Evolutionary conservation across 1,284 basidiomycete species (phyloP).

Genomic region (Papiliotrema laurentii): DNA sequence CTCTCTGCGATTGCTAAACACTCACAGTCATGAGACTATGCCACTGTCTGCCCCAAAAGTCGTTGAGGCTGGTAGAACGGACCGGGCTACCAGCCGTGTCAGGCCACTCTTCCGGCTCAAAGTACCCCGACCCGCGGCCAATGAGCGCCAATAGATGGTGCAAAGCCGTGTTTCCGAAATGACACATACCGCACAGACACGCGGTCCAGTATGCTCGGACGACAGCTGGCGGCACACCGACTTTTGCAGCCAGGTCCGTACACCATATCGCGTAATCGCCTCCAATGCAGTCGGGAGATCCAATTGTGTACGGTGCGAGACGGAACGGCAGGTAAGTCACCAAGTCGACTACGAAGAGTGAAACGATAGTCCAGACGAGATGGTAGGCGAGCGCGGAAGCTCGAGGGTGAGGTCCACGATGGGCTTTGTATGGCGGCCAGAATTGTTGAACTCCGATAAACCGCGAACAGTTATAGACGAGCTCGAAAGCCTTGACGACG

Average conservation of each 20-base stretch:
- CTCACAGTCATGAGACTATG: neutral
- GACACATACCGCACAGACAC: neutral
- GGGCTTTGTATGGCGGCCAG: neutral
- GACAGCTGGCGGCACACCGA: neutral
- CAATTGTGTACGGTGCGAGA: neutral
- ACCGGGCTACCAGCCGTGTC: neutral
- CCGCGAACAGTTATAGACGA: neutral
- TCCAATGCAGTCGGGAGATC: neutral
- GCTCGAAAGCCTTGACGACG: conserved; percentile 2
- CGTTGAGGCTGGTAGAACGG: neutral
- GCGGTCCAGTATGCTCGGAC: neutral
- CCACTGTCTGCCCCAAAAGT: neutral
- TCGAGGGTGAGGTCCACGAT: neutral
- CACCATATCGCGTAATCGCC: neutral
- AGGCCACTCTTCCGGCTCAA: conserved; percentile 1
- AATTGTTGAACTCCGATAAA: neutral
- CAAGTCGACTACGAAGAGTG: neutral
- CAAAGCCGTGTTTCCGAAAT: neutral
- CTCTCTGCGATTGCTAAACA: neutral
- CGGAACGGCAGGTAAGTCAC: neutral
- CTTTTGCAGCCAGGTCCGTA: neutral
- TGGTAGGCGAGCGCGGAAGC: neutral
- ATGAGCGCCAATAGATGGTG: neutral
- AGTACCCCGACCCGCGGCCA: neutral
- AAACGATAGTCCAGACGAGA: neutral